Evolutionary conservation across 192 early-diverging fungal genomes (phyloP), one percentile per base, ranked within the genome.

Genomic region (Podila epicladia): DNA sequence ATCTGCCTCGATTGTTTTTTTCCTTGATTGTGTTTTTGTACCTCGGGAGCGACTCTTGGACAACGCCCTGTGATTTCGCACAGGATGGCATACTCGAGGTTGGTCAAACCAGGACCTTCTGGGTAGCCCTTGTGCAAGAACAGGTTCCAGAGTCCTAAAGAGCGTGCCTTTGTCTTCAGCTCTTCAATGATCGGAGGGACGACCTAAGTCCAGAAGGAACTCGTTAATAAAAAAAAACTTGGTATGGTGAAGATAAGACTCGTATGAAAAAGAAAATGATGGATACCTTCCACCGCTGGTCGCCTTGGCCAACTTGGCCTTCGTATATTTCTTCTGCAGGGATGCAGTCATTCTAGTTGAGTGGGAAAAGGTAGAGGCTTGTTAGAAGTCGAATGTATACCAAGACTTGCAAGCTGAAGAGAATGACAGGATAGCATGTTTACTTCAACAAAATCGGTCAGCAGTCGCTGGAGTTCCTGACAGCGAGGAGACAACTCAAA

Each of bases 141-240:
- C 62, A 98, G 75, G 86, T 99, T 99, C 98, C 98, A 99, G 29
- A 99, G 91, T 8, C 97, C 98, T 20, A 97, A 89, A 50, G 84
- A 84, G 61, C 88, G 87, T 0, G 98, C 98, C 74, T 95, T 94
- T 32, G 72, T 72, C 86, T 99, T 99, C 58, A 99, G 92, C 37
- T 90, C 83, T 78, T 97, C 98, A 62, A 98, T 90, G 55, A 97
- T 87, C 35, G 89, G 85, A 24, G 98, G 98, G 50, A 97, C 89
- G 2, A 87, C 69, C 91, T 92, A 72, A 8, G 41, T 15, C 41
- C 1, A 28, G 8, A 45, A 13, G 13, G 15, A 45, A 17, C 2
- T 41, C 38, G 4, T 45, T 41, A 29, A 29, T 5, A 33, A 41
- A 41, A 13, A 41, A 12, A 9, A 45, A 11, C 41, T 41, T 3